Base-by-base conservation (phyloP, 1,139 yeast genomes). In the Magnusiomyces magnusii region DNA sequence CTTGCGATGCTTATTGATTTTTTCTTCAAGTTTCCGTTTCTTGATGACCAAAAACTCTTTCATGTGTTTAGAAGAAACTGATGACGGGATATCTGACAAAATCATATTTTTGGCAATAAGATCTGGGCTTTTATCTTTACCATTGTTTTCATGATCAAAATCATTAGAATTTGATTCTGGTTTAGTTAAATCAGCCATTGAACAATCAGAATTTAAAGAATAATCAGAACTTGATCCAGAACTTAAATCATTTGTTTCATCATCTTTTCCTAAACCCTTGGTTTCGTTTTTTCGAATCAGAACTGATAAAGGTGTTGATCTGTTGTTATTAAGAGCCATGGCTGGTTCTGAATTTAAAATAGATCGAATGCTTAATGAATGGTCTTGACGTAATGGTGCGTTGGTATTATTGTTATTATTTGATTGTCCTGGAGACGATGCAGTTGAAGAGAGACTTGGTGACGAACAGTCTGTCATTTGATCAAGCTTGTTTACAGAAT, bases 21-120 rank as follows among this genome's bases (percentile, higher is more conserved):
- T 58, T 41, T 60, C 61, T 28, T 56, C 58, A 10, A 60, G 57
- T 54, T 58, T 56, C 13, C 61, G 57, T 47, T 60, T 60, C 57
- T 60, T 60, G 36, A 60, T 56, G 19, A 56, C 54, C 47, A 60
- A 27, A 54, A 57, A 51, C 44, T 58, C 61, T 24, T 55, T 55
- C n/a, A 52, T 44, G 31, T 58, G 57, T 2, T 42, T 47, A 3
- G 53, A 36, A n/a, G 60, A 49, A 15, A 60, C 54, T 3, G 62
- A 55, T 19, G 56, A 44, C 19, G 62, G 57, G 24, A 58, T 54
- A 41, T 57, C 62, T 1, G 68, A 19, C 3, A 44, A 27, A 44
- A 44, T 19, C 25, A 21, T 19, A n/a, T 13, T 41, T 41, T 41
- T 41, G 47, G 47, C 47, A n/a, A n/a, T n/a, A 7, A 31, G 17